These are phyloP conservation scores for Chalciporus piperatus DNA, from an alignment of 768 basidiomycete genomes.

Conservation along the genomic window DNA sequence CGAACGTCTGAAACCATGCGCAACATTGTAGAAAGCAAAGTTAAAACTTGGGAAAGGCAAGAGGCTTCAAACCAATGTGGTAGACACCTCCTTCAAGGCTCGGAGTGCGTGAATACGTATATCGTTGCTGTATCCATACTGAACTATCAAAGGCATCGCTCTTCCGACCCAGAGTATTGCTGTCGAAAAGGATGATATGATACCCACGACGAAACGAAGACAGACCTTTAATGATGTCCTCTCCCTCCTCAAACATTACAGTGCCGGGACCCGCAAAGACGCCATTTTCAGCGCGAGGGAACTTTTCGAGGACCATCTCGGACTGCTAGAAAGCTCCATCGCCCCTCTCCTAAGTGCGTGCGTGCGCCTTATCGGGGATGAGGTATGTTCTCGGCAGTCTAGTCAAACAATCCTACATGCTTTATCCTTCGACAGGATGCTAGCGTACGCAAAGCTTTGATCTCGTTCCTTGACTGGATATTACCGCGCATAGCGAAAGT, in stretches of 20 bases:
- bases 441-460: constrained; percentile 68
- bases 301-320: constrained; percentile 61
- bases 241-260: constrained; percentile 81
- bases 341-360: constrained; percentile 56
- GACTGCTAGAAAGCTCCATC: constrained; percentile 49
- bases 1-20: background rate
- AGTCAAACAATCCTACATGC: background rate
- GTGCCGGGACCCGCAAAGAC: constrained; percentile 71
- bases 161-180: constrained; percentile 83
- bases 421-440: constrained; percentile 55
- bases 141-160: constrained; percentile 65
- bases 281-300: constrained; percentile 71
- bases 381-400: constrained; percentile 46
- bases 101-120: constrained; percentile 58
- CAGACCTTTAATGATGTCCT: constrained; percentile 76
- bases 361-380: constrained; percentile 76
- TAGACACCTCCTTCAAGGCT: constrained; percentile 96
- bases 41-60: constrained; percentile 97
- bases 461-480: constrained; percentile 72
- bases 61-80: constrained; percentile 72
- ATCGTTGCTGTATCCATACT: background rate
- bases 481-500: constrained; percentile 62
- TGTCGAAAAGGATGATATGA: constrained; percentile 47
- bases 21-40: constrained; percentile 75
- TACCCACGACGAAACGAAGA: constrained; percentile 74